Evolutionary conservation across 768 basidiomycete species (phyloP).

Genomic region (Paxillus ammoniavirescens): DNA sequence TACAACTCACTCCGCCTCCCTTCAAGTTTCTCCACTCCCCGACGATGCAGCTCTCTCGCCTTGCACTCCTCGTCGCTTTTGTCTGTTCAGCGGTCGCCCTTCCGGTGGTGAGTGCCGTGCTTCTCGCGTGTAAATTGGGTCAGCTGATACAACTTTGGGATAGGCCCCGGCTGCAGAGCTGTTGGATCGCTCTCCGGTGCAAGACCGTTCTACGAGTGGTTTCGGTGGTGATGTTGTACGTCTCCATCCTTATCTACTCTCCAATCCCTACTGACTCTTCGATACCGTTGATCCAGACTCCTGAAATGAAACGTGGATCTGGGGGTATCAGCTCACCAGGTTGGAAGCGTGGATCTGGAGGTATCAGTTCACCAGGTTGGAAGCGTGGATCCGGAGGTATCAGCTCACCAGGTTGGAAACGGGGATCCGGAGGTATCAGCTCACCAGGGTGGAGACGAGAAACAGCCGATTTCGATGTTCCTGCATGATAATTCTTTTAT

Average conservation of each 20-base stretch:
- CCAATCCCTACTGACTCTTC: not conserved
- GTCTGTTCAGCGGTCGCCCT: not conserved
- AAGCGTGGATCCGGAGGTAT: not conserved
- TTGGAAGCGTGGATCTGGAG: not conserved
- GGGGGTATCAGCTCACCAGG: too few species aligned
- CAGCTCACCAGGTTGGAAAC: not conserved
- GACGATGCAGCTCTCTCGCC: constrained; percentile 3
- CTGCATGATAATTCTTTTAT: not conserved
- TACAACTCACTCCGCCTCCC: too few species aligned
- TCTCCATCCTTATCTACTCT: not conserved
- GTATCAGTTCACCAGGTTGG: not conserved
- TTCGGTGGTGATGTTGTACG: not conserved
- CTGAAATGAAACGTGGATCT: not conserved
- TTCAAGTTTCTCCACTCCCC: not conserved
- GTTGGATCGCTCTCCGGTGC: not conserved
- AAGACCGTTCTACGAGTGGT: not conserved
- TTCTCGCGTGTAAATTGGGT: not conserved
- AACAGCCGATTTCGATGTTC: not conserved
- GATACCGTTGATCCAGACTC: not conserved
- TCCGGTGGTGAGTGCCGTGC: not conserved
- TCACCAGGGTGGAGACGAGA: too few species aligned
- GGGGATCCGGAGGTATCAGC: not conserved
- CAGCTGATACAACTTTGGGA: not conserved
- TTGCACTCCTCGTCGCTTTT: constrained; percentile 1
- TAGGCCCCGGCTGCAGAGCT: not conserved